Base-by-base conservation (phyloP, 169 alveolate genomes). In the Plasmodium malariae region DNA sequence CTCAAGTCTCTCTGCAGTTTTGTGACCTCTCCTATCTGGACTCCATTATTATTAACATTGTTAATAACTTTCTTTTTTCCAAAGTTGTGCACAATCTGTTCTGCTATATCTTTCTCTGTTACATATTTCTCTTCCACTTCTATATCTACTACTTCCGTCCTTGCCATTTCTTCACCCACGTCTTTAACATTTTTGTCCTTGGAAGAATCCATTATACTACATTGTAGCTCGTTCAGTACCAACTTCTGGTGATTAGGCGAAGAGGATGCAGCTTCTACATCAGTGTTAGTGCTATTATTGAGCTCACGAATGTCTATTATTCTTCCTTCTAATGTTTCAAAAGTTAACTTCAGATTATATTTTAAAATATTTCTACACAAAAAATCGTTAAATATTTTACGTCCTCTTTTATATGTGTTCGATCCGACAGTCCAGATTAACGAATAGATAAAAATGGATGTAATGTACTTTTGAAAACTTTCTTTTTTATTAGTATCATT, bases 381-480 rank as follows among this genome's bases (percentile, higher is more conserved):
- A 43, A 83, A 83, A 17, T 83, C 63, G 17, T 67, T 83, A 67
- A 83, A 83, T 7, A 83, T 83, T 37, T 83, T 83, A 54, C 91
- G 32, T 26, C 91, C 91, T 48, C 91, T 67, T 67, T 83, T 83
- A 71, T 83, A 83, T 4, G 85, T 83, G 67, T 83, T 83, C 21
- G 91, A 83, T 17, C 91, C 91, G n/a, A 83, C 83, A 17, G 62
- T 67, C 91, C 91, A 83, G 14, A 83, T 67, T 11, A 83, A 45
- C 32, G 91, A 30, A 67, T 83, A 83, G n/a, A 83, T 55, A 36
- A 83, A 83, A 28, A 83, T 83, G 51, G 85, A 83, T 49, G 91
- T 83, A 14, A 83, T 67, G 45, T 67, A 67, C 28, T 67, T 67
- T 70, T 83, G 91, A 32, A 67, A 83, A 28, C 71, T 67, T 51